These are phyloP conservation scores for Dothidotthia symphoricarpi DNA, from an alignment of 2,329 filamentous ascomycete genomes.

Conservation along the genomic window DNA sequence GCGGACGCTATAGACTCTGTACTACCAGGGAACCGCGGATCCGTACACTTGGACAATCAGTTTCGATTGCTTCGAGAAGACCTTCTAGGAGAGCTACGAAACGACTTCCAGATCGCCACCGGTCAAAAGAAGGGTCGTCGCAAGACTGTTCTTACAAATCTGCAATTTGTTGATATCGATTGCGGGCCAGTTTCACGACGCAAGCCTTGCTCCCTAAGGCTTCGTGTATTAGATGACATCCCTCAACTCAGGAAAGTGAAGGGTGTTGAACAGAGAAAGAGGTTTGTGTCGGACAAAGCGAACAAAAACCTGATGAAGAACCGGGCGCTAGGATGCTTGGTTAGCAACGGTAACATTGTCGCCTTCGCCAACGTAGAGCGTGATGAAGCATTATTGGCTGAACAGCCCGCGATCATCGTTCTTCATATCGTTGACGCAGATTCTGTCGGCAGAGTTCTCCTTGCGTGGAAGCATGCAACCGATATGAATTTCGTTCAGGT, in stretches of 20 bases:
- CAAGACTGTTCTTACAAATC: slow-evolving; percentile 41
- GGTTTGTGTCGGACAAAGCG: slow-evolving; percentile 45
- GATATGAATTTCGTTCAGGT: slow-evolving; percentile 57
- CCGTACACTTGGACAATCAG: slow-evolving; percentile 64
- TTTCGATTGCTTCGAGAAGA: slow-evolving; percentile 71
- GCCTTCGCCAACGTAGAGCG: slow-evolving; percentile 62
- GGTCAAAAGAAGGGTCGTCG: slow-evolving; percentile 51
- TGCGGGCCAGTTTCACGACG: slow-evolving; percentile 33
- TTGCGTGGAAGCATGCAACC: slow-evolving; percentile 22
- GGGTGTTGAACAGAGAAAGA: slow-evolving; percentile 40
- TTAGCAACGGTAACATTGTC: slow-evolving; percentile 52
- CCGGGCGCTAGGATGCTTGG: slow-evolving; percentile 60
- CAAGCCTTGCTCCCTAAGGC: slow-evolving; percentile 39
- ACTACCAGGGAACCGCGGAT: slow-evolving; percentile 41
- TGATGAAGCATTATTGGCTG: slow-evolving; percentile 48
- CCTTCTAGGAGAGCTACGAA: slow-evolving; percentile 64
- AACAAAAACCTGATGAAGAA: slow-evolving; percentile 57
- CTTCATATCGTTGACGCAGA: slow-evolving; percentile 53
- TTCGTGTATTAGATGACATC: slow-evolving; percentile 49
- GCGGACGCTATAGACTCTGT: slow-evolving; percentile 51
- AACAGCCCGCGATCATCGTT: slow-evolving; percentile 48
- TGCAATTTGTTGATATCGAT: slow-evolving; percentile 45
- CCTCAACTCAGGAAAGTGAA: slow-evolving; percentile 41
- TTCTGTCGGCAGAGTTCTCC: slow-evolving; percentile 50
- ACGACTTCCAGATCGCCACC: slow-evolving; percentile 56